Base-by-base conservation (phyloP, 257 asterid genomes). In the Gentiana macrophylla region DNA sequence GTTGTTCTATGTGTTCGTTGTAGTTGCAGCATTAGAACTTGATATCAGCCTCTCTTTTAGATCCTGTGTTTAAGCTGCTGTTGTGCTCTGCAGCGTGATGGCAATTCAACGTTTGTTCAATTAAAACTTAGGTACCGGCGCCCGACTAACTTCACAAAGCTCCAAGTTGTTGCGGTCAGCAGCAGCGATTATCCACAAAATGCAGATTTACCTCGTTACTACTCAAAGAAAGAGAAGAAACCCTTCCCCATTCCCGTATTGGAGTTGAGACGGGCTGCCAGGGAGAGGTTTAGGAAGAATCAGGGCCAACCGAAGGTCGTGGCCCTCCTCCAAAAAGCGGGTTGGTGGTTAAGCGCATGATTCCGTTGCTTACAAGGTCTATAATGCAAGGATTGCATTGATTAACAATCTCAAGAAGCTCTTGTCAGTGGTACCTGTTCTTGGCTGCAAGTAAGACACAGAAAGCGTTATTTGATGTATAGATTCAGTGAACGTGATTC, bases 191-290 rank as follows among this genome's bases (percentile, higher is more conserved):
- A 75, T 66, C 90, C 97, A 46, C 98, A 91, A 71, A 91, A 91
- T 80, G 79, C 90, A 60, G 98, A 91, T 77, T 75, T 88, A 12
- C 97, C 98, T 60, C 96, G 86, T 55, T 76, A 15, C 24, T 15
- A 15, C 24, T 15, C 24, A 15, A 15, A 68, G 71, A 91, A 74
- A 61, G 94, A 83, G 73, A 91, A 84, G 78, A 91, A 87, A 78
- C 98, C 97, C 35, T 91, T 91, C 73, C 95, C 97, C 7, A 68
- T 88, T 68, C 97, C 98, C 63, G 62, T 91, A 37, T 74, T 87
- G 51, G 98, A 91, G 77, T 70, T 88, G 74, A 70, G 98, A 8
- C 72, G 98, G 64, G 84, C 83, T 70, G 98, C 98, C 32, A 73
- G 97, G 66, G 85, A 79, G 74, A 88, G 95, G 80, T 54, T 77